Percentiles rank a stretch among this genome's conserved stretches.
phyloP scores from a whole-genome alignment of 495 filamentous ascomycete species.

The Xylaria sp. region DNA sequence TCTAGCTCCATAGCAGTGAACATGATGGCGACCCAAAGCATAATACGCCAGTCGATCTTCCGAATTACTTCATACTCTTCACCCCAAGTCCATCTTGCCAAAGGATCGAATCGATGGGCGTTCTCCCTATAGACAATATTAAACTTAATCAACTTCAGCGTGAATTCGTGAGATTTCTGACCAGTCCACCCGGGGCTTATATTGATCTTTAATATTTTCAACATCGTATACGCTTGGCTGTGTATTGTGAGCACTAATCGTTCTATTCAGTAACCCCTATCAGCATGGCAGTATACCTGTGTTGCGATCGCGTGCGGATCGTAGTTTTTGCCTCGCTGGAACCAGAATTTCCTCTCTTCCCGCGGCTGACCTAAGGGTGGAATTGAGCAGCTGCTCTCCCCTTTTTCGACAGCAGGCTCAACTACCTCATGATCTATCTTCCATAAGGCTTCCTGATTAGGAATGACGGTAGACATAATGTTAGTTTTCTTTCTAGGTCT shows the following conservation, averaged over 20 bases:
- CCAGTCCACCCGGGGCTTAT: slow-evolving; percentile 48
- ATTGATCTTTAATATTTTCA: slow-evolving; percentile 44
- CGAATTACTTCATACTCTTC: slow-evolving; percentile 48
- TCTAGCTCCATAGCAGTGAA: slow-evolving; percentile 87
- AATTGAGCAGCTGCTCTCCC: slow-evolving; percentile 30
- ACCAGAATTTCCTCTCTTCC: slow-evolving; percentile 52
- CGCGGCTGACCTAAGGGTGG: slow-evolving; percentile 47
- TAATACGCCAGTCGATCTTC: slow-evolving; percentile 52
- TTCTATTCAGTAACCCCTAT: neutral
- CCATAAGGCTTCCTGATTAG: slow-evolving; percentile 13
- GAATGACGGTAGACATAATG: slow-evolving; percentile 37
- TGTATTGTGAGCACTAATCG: neutral
- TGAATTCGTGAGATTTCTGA: slow-evolving; percentile 27
- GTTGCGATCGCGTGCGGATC: slow-evolving; percentile 66
- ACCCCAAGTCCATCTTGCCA: slow-evolving; percentile 51
- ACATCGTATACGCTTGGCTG: slow-evolving; percentile 57
- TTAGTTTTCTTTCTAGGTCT: neutral
- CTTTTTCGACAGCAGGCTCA: slow-evolving; percentile 31
- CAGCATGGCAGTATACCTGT: slow-evolving; percentile 38
- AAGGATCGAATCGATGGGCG: slow-evolving; percentile 50
- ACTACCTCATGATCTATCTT: slow-evolving; percentile 26
- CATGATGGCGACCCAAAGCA: slow-evolving; percentile 73
- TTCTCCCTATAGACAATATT: slow-evolving; percentile 49
- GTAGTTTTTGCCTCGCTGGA: slow-evolving; percentile 46
- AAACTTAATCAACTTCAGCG: neutral